Conservation (phyloP, 768 basidiomycete species). For the Suillus sp. region DNA sequence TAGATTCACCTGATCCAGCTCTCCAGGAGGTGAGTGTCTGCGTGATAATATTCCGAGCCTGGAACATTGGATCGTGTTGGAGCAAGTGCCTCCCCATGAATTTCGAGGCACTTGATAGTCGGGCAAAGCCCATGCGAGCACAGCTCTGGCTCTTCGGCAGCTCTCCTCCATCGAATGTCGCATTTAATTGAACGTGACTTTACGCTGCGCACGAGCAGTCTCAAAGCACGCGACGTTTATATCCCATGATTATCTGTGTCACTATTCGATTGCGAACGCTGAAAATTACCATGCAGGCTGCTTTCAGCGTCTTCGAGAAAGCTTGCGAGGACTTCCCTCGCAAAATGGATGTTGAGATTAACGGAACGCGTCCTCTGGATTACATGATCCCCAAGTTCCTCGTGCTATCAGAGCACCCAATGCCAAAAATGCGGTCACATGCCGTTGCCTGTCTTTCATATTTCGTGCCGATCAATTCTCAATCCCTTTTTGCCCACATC, state of each 20-base stretch:
- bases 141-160: not conserved
- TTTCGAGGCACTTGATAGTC: not conserved
- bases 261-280: conserved; percentile 16
- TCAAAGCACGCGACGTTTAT: conserved; percentile 1
- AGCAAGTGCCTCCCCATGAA: not conserved
- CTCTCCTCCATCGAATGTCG: not conserved
- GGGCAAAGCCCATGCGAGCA: not conserved
- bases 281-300: conserved; percentile 54
- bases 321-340: conserved; percentile 96
- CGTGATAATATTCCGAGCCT: conserved; percentile 6
- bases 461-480: conserved; percentile 85
- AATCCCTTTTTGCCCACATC: conserved; percentile 88
- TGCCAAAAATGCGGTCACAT: conserved; percentile 88
- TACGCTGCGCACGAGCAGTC: not conserved
- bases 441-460: conserved; percentile 94
- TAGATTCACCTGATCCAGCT: conserved; percentile 74
- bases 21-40: conserved; percentile 77
- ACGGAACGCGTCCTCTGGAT: conserved; percentile 90
- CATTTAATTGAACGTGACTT: conserved; percentile 7
- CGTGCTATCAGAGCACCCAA: conserved; percentile 79
- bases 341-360: conserved; percentile 92
- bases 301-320: conserved; percentile 92
- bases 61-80: conserved; percentile 4
- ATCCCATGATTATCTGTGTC: conserved; percentile 4
- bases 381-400: conserved; percentile 98